Evolutionary conservation across 148 eudicot species (phyloP), one percentile per base, ranked within the genome.

Genomic region (Fallopia convolvulus): DNA sequence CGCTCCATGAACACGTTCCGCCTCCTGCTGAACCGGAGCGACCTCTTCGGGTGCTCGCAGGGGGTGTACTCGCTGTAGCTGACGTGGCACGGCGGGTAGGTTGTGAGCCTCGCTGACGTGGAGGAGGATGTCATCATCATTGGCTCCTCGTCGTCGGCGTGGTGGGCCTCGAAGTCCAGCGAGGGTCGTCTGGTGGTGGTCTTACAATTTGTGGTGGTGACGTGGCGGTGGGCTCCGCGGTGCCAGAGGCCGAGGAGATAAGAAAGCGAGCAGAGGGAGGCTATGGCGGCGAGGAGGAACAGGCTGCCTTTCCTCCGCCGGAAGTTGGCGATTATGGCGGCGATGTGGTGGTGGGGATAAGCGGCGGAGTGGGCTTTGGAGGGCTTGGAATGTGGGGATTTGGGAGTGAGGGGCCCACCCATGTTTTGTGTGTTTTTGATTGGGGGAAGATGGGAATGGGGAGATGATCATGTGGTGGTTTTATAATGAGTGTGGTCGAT

Each of bases 41-140:
- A 87, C 49, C 97, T 74, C 33, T 46, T 68, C 3, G 21, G 77
- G 80, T 92, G 90, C 84, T 90, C 80, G 79, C 97, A 92, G 9
- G 97, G 97, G 2, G 97, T 92, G 88, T 90, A 92, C 87, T 92
- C 97, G 78, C 80, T 84, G 75, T 72, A 79, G 77, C 71, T 80
- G 0, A 36, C 39, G 15, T 82, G 49, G 52, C 97, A 92, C 1
- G 91, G 76, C 3, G 89, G 93, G 82, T 81, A 90, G 5, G 30
- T 44, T 17, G 76, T 78, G 21, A 36, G 30, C 30, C 30, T 48
- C 13, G 32, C 36, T 36, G 8, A 47, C 36, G 0, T 76, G 36
- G 73, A 17, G 14, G 72, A 1, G 77, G 44, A 20, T 48, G 81
- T 8, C 18, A 70, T 21, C 36, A 82, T 50, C 32, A n/a, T n/a